phyloP scores from a whole-genome alignment of 2,329 filamentous ascomycete genomes.

The Fusarium decemcellulare region DNA sequence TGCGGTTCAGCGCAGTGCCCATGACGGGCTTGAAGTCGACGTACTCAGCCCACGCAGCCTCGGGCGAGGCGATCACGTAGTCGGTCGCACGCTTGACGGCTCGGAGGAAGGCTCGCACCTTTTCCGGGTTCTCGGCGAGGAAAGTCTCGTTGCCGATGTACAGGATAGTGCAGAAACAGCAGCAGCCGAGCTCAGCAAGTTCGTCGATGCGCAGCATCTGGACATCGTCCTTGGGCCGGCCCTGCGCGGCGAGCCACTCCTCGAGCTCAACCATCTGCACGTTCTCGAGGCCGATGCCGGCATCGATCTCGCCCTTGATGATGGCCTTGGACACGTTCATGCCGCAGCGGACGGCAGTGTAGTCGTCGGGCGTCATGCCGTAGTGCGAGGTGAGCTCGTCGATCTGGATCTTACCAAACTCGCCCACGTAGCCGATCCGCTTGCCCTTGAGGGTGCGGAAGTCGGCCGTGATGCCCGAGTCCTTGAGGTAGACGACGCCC shows the following conservation, averaged over 20 bases:
- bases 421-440: constrained; percentile 84
- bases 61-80: constrained; percentile 75
- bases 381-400: constrained; percentile 86
- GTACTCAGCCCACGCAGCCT: constrained; percentile 76
- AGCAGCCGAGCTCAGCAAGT: constrained; percentile 84
- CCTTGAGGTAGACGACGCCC: constrained; percentile 82
- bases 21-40: constrained; percentile 80
- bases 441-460: constrained; percentile 83
- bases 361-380: constrained; percentile 79
- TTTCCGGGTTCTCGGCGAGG: constrained; percentile 74
- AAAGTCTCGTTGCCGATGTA: constrained; percentile 86
- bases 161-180: constrained; percentile 87
- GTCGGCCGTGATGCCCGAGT: constrained; percentile 80
- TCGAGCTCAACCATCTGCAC: constrained; percentile 88
- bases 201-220: constrained; percentile 88
- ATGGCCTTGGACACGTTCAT: constrained; percentile 88
- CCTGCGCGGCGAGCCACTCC: constrained; percentile 78
- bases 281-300: constrained; percentile 83
- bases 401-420: constrained; percentile 88
- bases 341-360: constrained; percentile 83
- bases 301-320: constrained; percentile 79
- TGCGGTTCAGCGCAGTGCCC: constrained; percentile 77
- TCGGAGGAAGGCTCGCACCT: constrained; percentile 76
- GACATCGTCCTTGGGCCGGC: constrained; percentile 75
- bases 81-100: constrained; percentile 84